Conservation (phyloP, 129 eudicot genomes). For the Calendula officinalis region DNA sequence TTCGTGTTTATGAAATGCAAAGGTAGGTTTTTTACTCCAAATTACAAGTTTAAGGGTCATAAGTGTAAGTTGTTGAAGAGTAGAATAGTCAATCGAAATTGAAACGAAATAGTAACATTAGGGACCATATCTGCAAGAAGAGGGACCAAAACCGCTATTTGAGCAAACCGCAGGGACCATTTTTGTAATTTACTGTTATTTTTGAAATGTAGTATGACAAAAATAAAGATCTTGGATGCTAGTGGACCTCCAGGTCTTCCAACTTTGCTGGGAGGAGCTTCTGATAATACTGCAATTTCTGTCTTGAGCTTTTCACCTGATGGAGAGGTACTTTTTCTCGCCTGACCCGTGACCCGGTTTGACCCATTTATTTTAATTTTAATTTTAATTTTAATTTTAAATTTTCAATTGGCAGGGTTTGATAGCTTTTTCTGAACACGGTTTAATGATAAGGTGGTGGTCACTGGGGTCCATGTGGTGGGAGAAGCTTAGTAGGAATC, state of each 20-base stretch:
- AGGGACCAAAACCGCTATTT: no score
- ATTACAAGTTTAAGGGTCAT: no score
- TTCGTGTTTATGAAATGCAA: conserved; percentile 88
- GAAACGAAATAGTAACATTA: no score
- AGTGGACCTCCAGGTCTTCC: conserved; percentile 99
- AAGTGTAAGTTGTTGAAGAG: no score
- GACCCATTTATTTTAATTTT: neutral
- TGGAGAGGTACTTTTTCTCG: conserved; percentile 73
- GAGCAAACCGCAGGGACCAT: no score
- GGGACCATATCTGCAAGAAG: no score
- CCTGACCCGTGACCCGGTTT: neutral
- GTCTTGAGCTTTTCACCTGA: conserved; percentile 93
- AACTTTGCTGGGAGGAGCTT: conserved; percentile 69
- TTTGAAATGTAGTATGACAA: conserved; percentile 52
- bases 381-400: neutral
- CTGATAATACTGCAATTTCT: conserved; percentile 80
- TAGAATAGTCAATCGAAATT: no score
- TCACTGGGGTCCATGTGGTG: conserved; percentile 95
- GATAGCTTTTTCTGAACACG: conserved; percentile 90
- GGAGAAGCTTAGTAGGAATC: conserved; percentile 91
- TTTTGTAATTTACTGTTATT: conserved; percentile 5
- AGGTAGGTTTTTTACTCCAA: conserved; percentile 56
- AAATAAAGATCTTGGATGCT: conserved; percentile 91
- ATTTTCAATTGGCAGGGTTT: conserved; percentile 62
- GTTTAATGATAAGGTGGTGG: conserved; percentile 98